Evolutionary conservation across 768 basidiomycete species (phyloP).

Genomic region (Tephrocybe sp.): DNA sequence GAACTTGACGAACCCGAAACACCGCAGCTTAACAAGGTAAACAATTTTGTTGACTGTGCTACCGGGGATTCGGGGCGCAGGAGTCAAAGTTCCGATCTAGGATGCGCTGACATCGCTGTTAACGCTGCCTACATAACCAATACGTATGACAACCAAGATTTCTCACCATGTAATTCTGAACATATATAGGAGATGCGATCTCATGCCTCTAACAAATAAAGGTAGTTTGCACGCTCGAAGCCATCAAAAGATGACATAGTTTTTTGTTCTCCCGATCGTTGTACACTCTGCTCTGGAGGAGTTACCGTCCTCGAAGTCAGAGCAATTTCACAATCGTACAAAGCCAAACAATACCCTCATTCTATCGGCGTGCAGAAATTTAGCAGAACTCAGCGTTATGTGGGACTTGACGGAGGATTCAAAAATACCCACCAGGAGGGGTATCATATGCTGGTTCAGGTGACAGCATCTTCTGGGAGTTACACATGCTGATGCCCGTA

Average conservation of each 20-base stretch:
- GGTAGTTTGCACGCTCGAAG: conserved; percentile 10
- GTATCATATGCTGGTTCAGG: not conserved
- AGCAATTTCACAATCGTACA: not conserved
- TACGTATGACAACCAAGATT: not conserved
- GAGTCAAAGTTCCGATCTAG: not conserved
- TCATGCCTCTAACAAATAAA: conserved; percentile 9
- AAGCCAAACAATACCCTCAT: too few relatives aligned
- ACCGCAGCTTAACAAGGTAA: not conserved
- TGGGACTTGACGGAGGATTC: too few relatives aligned
- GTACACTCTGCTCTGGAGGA: not conserved
- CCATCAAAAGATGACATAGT: too few relatives aligned
- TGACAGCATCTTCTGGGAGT: not conserved
- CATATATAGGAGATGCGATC: not conserved
- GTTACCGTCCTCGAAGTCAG: not conserved
- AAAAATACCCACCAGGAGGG: too few relatives aligned
- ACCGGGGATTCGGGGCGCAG: not conserved
- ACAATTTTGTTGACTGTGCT: not conserved
- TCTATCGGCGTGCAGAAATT: too few relatives aligned
- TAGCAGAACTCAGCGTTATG: too few relatives aligned
- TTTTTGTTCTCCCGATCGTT: not conserved
- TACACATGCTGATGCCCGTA: not conserved
- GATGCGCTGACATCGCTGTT: not conserved
- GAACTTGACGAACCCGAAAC: not conserved
- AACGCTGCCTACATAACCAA: not conserved
- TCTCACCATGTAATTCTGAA: conserved; percentile 13